Evolutionary conservation across 305 asterid genomes (phyloP).

Genomic region (Fraxinus floribunda): DNA sequence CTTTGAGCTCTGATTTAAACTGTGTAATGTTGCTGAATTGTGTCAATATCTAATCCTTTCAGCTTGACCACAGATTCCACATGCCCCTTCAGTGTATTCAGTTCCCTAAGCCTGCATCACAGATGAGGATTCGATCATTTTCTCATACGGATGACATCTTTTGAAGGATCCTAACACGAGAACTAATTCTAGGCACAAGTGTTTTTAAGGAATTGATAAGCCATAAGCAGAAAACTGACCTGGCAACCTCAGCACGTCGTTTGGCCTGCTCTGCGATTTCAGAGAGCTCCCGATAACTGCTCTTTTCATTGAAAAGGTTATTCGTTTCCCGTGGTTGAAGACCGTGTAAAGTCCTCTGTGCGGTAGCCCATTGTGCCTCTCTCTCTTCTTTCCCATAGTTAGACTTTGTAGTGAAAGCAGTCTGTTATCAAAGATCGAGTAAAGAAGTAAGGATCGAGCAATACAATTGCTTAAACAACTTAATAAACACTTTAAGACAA

Average conservation of each 20-base stretch:
- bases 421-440: slow-evolving; percentile 21
- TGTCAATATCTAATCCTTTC: slow-evolving; percentile 57
- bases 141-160: background rate
- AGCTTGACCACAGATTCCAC: slow-evolving; percentile 63
- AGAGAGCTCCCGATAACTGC: slow-evolving; percentile 51
- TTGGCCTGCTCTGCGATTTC: slow-evolving; percentile 65
- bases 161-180: background rate
- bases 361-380: slow-evolving; percentile 66
- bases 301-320: slow-evolving; percentile 42
- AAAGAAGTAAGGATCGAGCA: background rate
- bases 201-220: background rate
- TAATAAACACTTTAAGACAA: background rate
- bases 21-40: slow-evolving; percentile 59
- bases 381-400: slow-evolving; percentile 65
- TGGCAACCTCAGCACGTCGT: slow-evolving; percentile 57
- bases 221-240: slow-evolving; percentile 23
- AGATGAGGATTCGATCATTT: background rate
- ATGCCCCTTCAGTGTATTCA: slow-evolving; percentile 62
- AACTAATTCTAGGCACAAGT: background rate
- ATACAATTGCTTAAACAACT: background rate
- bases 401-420: slow-evolving; percentile 62
- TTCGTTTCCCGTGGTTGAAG: slow-evolving; percentile 58
- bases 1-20: slow-evolving; percentile 29
- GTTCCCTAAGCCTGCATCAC: slow-evolving; percentile 48
- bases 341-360: slow-evolving; percentile 65